These are phyloP conservation scores for Mimosa pudica DNA, from an alignment of 306 rosid species.

Conservation along the genomic window DNA sequence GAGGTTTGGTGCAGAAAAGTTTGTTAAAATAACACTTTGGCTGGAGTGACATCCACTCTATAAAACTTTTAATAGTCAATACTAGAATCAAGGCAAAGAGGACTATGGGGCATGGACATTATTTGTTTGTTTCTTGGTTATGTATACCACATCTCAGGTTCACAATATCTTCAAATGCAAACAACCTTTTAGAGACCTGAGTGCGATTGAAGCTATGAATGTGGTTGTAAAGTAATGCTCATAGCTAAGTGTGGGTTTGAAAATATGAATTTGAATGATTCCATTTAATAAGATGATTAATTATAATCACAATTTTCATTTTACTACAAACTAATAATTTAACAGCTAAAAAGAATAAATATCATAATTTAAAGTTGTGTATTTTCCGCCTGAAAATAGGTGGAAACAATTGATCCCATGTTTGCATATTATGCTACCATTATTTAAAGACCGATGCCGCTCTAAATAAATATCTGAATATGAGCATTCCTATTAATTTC, in stretches of 20 bases:
- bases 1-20: slow-evolving; percentile 46
- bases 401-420: neutral
- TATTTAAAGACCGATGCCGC: slow-evolving; percentile 9
- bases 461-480: slow-evolving; percentile 8
- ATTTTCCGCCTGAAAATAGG: neutral
- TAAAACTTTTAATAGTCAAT: slow-evolving; percentile 13
- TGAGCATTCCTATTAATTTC: neutral
- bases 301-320: slow-evolving; percentile 12
- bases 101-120: neutral
- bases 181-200: neutral
- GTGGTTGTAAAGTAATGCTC: neutral
- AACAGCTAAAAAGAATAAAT: neutral
- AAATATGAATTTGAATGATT: slow-evolving; percentile 30
- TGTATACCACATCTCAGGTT: neutral
- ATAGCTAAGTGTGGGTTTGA: neutral
- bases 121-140: neutral
- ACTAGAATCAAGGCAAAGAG: neutral
- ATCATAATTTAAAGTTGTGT: no score
- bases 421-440: neutral
- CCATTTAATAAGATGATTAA: slow-evolving; percentile 32
- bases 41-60: slow-evolving; percentile 52
- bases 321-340: slow-evolving; percentile 13
- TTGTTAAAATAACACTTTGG: slow-evolving; percentile 27
- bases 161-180: slow-evolving; percentile 1
- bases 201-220: neutral